Base-by-base conservation (phyloP, 352 stramenopile genomes). In the Pythium graminicola region DNA sequence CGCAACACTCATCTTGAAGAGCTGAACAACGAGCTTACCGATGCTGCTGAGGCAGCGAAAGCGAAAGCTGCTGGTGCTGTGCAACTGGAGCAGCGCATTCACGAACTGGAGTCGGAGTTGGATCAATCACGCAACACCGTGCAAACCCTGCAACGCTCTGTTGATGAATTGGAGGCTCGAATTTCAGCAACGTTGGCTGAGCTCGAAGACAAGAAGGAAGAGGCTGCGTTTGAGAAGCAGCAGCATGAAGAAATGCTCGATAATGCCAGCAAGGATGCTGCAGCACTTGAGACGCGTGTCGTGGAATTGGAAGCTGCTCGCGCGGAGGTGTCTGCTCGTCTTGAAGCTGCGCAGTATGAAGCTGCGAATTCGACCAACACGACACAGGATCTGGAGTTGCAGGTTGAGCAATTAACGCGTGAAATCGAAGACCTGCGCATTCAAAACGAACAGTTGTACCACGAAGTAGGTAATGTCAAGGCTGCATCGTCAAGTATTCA, bases 1-100 rank as follows among this genome's bases (percentile, higher is more conserved):
- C 82, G 73, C 22, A 91, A 89, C 57, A 74, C 72, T 35, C 86
- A 69, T 70, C 65, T 93, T 0, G 82, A 93, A 52, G 80, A 89
- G 26, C 73, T 89, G 47, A 76, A 82, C 50, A 62, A 72, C 26
- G 55, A 76, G 48, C 49, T 86, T 29, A 60, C 38, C 4, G 54
- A 40, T 22, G 22, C 48, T 2, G 35, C 54, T 2, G 50, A 31
- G 20, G 38, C 29, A 5, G 49, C 52, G 16, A 60, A 19, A 2
- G 23, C 23, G 4, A 27, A 54, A 7, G 50, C 44, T 1, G 23
- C 39, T 2, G 54, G 28, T 19, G 51, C 53, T 23, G 32, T 19
- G 5, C 41, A 55, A 44, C 60, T 41, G 60, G 35, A 60, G 31
- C 42, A 58, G 22, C 51, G 46, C 17, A 45, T 51, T 0, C 41